These are phyloP conservation scores for Triticum timopheevii DNA, from an alignment of 176 grass and related monocot genomes.

Conservation along the genomic window DNA sequence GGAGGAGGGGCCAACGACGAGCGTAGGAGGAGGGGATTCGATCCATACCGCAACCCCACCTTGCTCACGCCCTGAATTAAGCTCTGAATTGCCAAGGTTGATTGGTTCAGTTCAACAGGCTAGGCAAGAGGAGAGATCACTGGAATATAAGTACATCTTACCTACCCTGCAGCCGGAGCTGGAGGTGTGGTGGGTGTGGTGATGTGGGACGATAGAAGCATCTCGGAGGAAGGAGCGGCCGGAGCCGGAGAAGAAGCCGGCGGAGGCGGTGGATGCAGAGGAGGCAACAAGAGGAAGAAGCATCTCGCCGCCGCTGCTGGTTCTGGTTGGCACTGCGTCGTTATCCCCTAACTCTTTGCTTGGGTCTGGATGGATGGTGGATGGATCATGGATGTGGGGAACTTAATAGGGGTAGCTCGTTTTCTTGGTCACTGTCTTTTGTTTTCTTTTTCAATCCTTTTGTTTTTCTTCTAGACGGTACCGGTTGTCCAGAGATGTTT, in stretches of 20 bases:
- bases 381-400: too few relatives aligned
- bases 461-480: too few relatives aligned
- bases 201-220: not conserved
- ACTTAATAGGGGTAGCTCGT: too few relatives aligned
- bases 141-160: not conserved
- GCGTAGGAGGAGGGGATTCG: not conserved
- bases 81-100: too few relatives aligned
- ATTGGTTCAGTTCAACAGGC: not conserved
- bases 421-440: too few relatives aligned
- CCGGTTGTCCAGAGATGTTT: too few relatives aligned
- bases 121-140: not conserved
- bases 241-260: not conserved
- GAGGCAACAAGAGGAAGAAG: not conserved
- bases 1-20: not conserved
- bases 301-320: not conserved
- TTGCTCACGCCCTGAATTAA: not conserved
- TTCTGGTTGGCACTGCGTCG: not conserved
- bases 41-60: not conserved
- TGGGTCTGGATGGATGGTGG: too few relatives aligned
- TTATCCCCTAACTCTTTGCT: too few relatives aligned
- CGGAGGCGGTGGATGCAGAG: too few relatives aligned
- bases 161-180: not conserved
- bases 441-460: too few relatives aligned
- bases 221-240: not conserved
- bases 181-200: not conserved